phyloP scores from a whole-genome alignment of 352 stramenopile genomes.

The Phytophthora litchii region DNA sequence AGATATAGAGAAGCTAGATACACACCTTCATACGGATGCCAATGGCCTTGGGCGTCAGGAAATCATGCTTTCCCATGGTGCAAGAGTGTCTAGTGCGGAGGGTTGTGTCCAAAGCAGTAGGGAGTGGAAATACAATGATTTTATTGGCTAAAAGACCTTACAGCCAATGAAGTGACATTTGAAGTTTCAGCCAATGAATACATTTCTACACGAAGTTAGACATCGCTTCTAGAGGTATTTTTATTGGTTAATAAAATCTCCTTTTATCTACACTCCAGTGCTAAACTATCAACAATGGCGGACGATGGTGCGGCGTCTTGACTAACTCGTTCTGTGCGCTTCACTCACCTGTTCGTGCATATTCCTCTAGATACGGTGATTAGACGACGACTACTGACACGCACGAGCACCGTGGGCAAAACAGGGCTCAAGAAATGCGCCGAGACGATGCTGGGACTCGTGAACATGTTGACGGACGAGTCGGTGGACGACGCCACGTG shows the following conservation, averaged over 20 bases:
- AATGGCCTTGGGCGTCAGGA: slow-evolving; percentile 88
- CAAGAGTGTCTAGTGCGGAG: not conserved
- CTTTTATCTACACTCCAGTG: no score
- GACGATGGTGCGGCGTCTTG: slow-evolving; percentile 55
- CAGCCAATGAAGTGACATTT: no score
- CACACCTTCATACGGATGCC: slow-evolving; percentile 86
- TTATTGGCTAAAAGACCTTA: no score
- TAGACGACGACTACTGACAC: slow-evolving; percentile 75
- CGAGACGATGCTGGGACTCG: slow-evolving; percentile 68
- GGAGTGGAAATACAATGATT: no score
- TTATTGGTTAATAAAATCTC: no score
- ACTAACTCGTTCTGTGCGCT: not conserved
- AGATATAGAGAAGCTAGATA: not conserved
- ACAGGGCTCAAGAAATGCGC: slow-evolving; percentile 80
- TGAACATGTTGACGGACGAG: slow-evolving; percentile 70
- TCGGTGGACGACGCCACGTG: slow-evolving; percentile 60
- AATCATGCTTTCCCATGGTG: slow-evolving; percentile 85
- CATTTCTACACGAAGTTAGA: no score
- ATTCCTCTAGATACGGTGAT: slow-evolving; percentile 60
- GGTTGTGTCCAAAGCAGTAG: no score
- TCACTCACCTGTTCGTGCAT: not conserved
- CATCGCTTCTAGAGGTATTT: no score
- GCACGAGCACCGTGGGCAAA: slow-evolving; percentile 82
- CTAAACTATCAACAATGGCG: slow-evolving; percentile 25
- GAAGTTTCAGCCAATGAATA: no score